Percentiles rank a stretch among this genome's conserved stretches.
These are phyloP conservation scores for Russula lepida DNA, from an alignment of 768 basidiomycete genomes.

Conservation along the genomic window DNA sequence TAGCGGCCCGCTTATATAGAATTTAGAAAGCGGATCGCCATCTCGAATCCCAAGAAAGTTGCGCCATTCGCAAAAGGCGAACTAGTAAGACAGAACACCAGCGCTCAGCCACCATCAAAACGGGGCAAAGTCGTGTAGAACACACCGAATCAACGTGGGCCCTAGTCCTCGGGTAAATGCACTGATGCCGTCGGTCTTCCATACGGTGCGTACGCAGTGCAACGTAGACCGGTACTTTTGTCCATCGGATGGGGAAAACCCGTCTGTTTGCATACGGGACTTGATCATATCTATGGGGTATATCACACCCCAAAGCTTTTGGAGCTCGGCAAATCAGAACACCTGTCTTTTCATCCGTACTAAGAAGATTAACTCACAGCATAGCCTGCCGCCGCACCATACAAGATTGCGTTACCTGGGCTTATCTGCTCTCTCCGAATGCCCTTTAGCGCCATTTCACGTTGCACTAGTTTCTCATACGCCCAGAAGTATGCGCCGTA, in stretches of 20 bases:
- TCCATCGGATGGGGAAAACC: slow-evolving; percentile 62
- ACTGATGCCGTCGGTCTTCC: slow-evolving; percentile 70
- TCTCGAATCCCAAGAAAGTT: slow-evolving; percentile 93
- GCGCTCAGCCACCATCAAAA: slow-evolving; percentile 4
- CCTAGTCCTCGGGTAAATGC: slow-evolving; percentile 89
- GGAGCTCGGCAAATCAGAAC: slow-evolving; percentile 7
- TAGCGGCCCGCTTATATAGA: slow-evolving; percentile 10
- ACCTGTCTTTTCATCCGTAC: slow-evolving; percentile 9
- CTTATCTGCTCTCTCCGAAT: slow-evolving; percentile 70
- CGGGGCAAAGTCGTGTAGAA: slow-evolving; percentile 17
- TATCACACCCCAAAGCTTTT: slow-evolving; percentile 80
- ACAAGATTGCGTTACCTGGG: slow-evolving; percentile 70
- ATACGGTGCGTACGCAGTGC: slow-evolving; percentile 77
- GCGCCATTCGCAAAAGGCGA: slow-evolving; percentile 96
- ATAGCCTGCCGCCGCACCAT: slow-evolving; percentile 89
- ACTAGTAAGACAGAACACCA: slow-evolving; percentile 33
- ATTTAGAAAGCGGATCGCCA: slow-evolving; percentile 70
- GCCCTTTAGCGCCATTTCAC: slow-evolving; percentile 67
- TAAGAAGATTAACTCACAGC: slow-evolving; percentile 40
- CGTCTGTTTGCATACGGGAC: slow-evolving; percentile 93
- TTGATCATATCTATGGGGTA: slow-evolving; percentile 97
- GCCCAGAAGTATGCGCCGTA: slow-evolving; percentile 87
- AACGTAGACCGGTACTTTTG: slow-evolving; percentile 77
- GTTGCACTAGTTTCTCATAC: slow-evolving; percentile 88
- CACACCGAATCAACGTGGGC: slow-evolving; percentile 85